phyloP scores from a whole-genome alignment of 2,329 filamentous ascomycete species.

The Diaporthe aspalathi region DNA sequence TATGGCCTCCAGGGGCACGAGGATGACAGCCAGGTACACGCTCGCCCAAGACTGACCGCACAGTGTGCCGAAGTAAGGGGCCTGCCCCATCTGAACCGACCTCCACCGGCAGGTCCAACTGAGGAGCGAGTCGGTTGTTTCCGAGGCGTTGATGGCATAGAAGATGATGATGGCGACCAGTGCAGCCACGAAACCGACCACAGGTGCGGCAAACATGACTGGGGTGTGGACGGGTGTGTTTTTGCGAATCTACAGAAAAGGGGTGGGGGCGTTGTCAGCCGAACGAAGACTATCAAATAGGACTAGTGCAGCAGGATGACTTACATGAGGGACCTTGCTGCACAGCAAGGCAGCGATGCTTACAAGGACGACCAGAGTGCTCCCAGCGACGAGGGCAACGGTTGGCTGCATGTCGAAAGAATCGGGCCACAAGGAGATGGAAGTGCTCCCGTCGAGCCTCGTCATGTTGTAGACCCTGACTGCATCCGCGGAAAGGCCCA shows the following conservation, averaged over 20 bases:
- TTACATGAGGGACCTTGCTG: slow-evolving; percentile 62
- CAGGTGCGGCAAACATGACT: slow-evolving; percentile 53
- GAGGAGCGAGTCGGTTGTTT: slow-evolving; percentile 64
- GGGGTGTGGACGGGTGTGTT: slow-evolving; percentile 50
- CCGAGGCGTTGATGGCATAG: slow-evolving; percentile 66
- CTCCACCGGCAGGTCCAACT: slow-evolving; percentile 74
- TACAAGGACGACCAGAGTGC: slow-evolving; percentile 60
- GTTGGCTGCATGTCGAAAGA: slow-evolving; percentile 68
- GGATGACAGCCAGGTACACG: slow-evolving; percentile 64
- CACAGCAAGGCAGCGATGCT: slow-evolving; percentile 61
- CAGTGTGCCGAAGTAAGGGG: slow-evolving; percentile 67
- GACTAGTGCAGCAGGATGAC: slow-evolving; percentile 49
- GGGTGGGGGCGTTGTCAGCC: background rate
- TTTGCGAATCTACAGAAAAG: slow-evolving; percentile 52
- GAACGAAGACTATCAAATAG: background rate
- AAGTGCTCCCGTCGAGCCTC: slow-evolving; percentile 57
- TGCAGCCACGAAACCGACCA: slow-evolving; percentile 58
- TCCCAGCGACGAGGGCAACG: slow-evolving; percentile 64
- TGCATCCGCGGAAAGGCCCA: slow-evolving; percentile 66
- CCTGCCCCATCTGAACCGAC: slow-evolving; percentile 60
- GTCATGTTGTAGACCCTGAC: slow-evolving; percentile 67
- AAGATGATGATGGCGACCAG: slow-evolving; percentile 67
- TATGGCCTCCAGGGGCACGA: slow-evolving; percentile 67
- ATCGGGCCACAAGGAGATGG: slow-evolving; percentile 68
- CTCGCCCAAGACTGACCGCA: slow-evolving; percentile 67